Base-by-base conservation (phyloP, 2,329 filamentous ascomycete genomes). In the Aureobasidium subglaciale region DNA sequence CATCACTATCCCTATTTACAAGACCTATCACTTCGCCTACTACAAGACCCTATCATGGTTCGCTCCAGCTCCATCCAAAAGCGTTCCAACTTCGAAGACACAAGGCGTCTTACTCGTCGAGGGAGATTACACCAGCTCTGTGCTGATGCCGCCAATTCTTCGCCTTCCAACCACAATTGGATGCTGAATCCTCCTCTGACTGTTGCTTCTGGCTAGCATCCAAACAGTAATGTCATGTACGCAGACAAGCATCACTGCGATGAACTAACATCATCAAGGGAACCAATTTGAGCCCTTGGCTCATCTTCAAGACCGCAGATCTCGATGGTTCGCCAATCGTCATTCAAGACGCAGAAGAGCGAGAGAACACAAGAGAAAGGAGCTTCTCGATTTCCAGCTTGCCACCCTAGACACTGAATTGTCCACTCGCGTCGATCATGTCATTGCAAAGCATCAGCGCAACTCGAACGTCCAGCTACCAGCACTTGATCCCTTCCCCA, bases 201-300 rank as follows among this genome's bases (percentile, higher is more conserved):
- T 8, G 15, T 53, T 8, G 16, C 48, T 30, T 37, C 48, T 7
- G 20, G 16, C 16, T 22, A 15, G 37, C 34, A 53, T 41, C 29
- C 50, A 20, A 43, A 20, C 27, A 32, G 50, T 54, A n/a, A 35
- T 35, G 50, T 15, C 9, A 6, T 15, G 24, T 11, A 11, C 20
- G 16, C n/a, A 16, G 15, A n/a, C n/a, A n/a, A 30, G 18, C 20
- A 10, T 34, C 13, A 6, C 20, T 7, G 34, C 2, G 5, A 27
- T 25, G 34, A 27, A 38, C 38, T 54, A 4, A 54, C 27, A 35
- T 41, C 20, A 20, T 15, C 20, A 43, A 54, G 37, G 38, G 10
- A 54, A 54, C 38, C 50, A 37, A 13, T 43, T 54, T n/a, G 50
- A 54, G 29, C 37, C 50, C 9, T 18, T 54, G 50, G 10, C 20